Evolutionary conservation across 352 stramenopile genomes (phyloP), one percentile per base, ranked within the genome.

Genomic region (Globisporangium sylvaticum): DNA sequence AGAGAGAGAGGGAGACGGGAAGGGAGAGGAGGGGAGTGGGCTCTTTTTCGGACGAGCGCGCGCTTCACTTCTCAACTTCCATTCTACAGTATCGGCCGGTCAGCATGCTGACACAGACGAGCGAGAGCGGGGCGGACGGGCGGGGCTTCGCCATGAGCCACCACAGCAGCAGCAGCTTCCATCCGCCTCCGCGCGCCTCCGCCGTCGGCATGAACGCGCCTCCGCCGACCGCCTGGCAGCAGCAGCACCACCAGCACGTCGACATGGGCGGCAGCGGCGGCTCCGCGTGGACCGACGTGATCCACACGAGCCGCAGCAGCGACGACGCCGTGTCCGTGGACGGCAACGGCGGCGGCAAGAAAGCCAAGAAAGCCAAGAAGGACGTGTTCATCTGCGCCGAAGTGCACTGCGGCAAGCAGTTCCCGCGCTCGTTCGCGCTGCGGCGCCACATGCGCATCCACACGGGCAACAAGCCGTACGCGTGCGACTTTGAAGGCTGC

Each of bases 401-500:
- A 62, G 75, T 84, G 50, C 81, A 93, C 67, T 96, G 88, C 67
- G 88, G 83, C 64, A 96, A 96, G 73, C 79, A 81, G 57, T 96
- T 96, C 66, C 88, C 88, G 25, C 75, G 88, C 14, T 92, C 83
- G 10, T 96, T 96, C 67, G 88, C 88, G 48, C 75, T 96, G 64
- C 77, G 87, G 39, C 78, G 88, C 31, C 88, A 96, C 68, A 86
- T 88, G 83, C 86, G 88, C 65, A 94, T 94, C 66, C 87, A 94
- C 74, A 94, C 87, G 44, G 84, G 86, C 66, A 92, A 70, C 56
- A 92, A 92, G 60, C 88, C 86, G 25, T 96, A 94, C 69, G 82
- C 69, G 22, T 96, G 88, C 56, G 84, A 94, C 72, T 82, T 82
- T 60, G 74, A 89, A 6, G 85, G 85, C 70, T 94, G 86, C 69